Percentiles rank a stretch among this genome's conserved stretches.
These are phyloP conservation scores for Kuraishia piskuri DNA, from an alignment of 805 yeast genomes.

Conservation along the genomic window DNA sequence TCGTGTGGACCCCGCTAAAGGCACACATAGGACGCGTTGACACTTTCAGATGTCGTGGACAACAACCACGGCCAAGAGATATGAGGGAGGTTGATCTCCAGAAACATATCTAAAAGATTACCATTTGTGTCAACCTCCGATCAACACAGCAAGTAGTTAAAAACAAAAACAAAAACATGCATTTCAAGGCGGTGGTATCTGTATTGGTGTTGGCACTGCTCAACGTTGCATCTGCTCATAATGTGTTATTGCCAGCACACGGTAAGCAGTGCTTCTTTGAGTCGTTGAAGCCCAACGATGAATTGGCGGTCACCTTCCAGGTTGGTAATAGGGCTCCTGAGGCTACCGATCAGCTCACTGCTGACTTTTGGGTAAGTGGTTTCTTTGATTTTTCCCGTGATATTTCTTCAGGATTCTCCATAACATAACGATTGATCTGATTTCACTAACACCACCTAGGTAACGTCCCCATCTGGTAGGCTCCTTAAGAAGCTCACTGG, in stretches of 20 bases:
- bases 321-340: conserved; percentile 83
- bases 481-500: conserved; percentile 40
- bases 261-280: conserved; percentile 89
- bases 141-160: too few species aligned
- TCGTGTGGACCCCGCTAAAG: not conserved
- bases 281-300: conserved; percentile 72
- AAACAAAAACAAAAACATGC: not conserved
- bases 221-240: conserved; percentile 46
- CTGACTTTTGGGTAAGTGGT: conserved; percentile 52
- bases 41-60: not conserved
- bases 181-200: not conserved
- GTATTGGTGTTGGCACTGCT: conserved; percentile 4
- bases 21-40: not conserved
- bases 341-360: conserved; percentile 53
- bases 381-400: not conserved
- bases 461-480: conserved; percentile 32
- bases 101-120: too few species aligned
- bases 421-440: not conserved
- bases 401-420: not conserved
- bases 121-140: too few species aligned
- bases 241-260: conserved; percentile 71
- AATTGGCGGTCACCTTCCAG: conserved; percentile 82
- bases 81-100: too few species aligned
- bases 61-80: not conserved
- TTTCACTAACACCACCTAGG: conserved; percentile 4